Evolutionary conservation across 345 rosid genomes (phyloP).

Genomic region (Salix suchowensis): DNA sequence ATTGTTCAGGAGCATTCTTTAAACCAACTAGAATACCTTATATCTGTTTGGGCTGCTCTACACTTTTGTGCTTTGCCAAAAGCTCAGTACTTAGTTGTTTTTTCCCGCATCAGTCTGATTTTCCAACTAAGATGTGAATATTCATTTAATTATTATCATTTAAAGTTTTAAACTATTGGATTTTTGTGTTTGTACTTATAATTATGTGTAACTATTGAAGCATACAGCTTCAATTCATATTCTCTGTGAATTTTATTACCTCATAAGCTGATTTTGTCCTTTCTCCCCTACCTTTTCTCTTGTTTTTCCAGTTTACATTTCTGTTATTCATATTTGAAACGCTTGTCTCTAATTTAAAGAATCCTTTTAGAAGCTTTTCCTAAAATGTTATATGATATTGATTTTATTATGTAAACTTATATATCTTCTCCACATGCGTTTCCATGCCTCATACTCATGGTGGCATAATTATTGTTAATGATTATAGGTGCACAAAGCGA

Average conservation of each 20-base stretch:
- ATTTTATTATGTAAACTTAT: background rate
- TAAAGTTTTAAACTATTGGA: background rate
- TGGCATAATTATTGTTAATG: slow-evolving; percentile 7
- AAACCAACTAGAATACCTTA: too few relatives aligned
- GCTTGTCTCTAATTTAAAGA: background rate
- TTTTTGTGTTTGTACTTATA: background rate
- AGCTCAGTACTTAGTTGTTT: background rate
- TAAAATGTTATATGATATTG: background rate
- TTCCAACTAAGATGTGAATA: background rate
- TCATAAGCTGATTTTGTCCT: background rate
- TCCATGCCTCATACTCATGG: background rate
- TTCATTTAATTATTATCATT: background rate
- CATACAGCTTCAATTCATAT: background rate
- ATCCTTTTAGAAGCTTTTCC: background rate
- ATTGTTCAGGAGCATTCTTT: background rate
- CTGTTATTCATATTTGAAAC: background rate
- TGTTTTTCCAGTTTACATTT: background rate
- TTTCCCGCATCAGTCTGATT: background rate
- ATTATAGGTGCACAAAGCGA: slow-evolving; percentile 82
- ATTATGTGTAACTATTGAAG: background rate
- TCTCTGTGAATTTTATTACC: background rate
- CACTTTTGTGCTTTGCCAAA: background rate
- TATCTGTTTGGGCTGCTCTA: background rate
- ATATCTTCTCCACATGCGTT: background rate
- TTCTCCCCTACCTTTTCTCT: background rate